A percentile compares a stretch with the other conserved stretches of the same genome.
These are phyloP conservation scores for Trichaptum fuscoviolaceum DNA, from an alignment of 768 basidiomycete genomes.

Conservation along the genomic window DNA sequence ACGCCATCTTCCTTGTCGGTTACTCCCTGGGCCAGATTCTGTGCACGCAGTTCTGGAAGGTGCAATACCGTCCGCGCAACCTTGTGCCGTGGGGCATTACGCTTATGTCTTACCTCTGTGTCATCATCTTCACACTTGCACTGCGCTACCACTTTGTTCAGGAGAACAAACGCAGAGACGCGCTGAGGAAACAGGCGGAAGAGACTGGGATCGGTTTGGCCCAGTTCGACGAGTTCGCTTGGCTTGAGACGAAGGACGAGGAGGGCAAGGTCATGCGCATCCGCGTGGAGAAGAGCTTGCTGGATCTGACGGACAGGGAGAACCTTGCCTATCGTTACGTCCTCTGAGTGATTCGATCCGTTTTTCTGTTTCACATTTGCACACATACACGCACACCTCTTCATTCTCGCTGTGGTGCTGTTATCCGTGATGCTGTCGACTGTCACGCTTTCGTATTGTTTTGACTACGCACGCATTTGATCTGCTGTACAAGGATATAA, in stretches of 20 bases:
- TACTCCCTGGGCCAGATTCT: constrained; percentile 27
- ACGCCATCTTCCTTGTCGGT: constrained; percentile 25
- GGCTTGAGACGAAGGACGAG: constrained; percentile 11
- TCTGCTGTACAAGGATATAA: not conserved
- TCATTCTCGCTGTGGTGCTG: not conserved
- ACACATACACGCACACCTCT: not conserved
- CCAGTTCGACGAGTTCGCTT: constrained; percentile 14
- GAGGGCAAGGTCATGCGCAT: constrained; percentile 8
- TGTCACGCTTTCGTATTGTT: not conserved
- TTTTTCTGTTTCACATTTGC: not conserved
- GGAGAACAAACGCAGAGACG: constrained; percentile 19
- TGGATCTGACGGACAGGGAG: constrained; percentile 17
- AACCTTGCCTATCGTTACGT: constrained; percentile 15
- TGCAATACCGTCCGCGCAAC: constrained; percentile 15
- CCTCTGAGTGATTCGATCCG: constrained; percentile 3
- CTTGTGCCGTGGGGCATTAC: constrained; percentile 24
- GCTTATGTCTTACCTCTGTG: constrained; percentile 10
- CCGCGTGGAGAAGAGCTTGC: constrained; percentile 15
- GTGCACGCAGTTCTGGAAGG: constrained; percentile 21
- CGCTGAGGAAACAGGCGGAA: constrained; percentile 11
- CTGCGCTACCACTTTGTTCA: constrained; percentile 14
- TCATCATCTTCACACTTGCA: constrained; percentile 13
- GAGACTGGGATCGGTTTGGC: constrained; percentile 12
- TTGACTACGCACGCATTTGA: not conserved
- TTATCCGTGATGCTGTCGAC: not conserved